Conservation (phyloP, 768 basidiomycete species). For the Boletellus ananas region DNA sequence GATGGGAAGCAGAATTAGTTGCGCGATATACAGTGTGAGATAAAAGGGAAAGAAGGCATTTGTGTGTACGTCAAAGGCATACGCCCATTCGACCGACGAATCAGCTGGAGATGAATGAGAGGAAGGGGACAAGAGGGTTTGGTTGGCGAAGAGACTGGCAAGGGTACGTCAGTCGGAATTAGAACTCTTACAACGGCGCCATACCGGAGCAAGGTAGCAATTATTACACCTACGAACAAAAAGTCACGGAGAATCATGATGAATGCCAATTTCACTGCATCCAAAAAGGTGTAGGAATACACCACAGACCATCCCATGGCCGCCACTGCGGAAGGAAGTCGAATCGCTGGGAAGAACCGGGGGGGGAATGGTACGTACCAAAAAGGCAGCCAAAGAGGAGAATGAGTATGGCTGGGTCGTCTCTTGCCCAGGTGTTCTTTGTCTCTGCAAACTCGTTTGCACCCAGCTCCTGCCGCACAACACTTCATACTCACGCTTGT, state of each 20-base stretch:
- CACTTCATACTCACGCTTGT: slow-evolving; percentile 67
- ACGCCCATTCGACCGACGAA: slow-evolving; percentile 83
- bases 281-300: slow-evolving; percentile 59
- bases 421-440: slow-evolving; percentile 97
- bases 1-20: slow-evolving; percentile 81
- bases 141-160: slow-evolving; percentile 66
- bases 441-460: slow-evolving; percentile 59
- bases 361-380: slow-evolving; percentile 38
- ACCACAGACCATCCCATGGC: slow-evolving; percentile 84
- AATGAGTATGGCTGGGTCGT: slow-evolving; percentile 93
- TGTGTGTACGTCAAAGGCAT: slow-evolving; percentile 95
- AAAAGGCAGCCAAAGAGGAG: slow-evolving; percentile 76
- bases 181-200: not conserved
- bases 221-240: slow-evolving; percentile 68
- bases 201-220: slow-evolving; percentile 76
- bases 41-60: slow-evolving; percentile 96
- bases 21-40: slow-evolving; percentile 84
- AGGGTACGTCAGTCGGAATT: slow-evolving; percentile 11
- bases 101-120: slow-evolving; percentile 70
- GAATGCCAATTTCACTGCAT: slow-evolving; percentile 61
- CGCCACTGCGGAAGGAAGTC: slow-evolving; percentile 47
- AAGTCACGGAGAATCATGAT: slow-evolving; percentile 90
- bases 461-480: not conserved
- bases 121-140: slow-evolving; percentile 63
- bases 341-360: not conserved